Percentiles rank a stretch among this genome's conserved stretches.
Evolutionary conservation across 441 rosid genomes (phyloP).

Genomic region (Euphorbia schlechtendalii): DNA sequence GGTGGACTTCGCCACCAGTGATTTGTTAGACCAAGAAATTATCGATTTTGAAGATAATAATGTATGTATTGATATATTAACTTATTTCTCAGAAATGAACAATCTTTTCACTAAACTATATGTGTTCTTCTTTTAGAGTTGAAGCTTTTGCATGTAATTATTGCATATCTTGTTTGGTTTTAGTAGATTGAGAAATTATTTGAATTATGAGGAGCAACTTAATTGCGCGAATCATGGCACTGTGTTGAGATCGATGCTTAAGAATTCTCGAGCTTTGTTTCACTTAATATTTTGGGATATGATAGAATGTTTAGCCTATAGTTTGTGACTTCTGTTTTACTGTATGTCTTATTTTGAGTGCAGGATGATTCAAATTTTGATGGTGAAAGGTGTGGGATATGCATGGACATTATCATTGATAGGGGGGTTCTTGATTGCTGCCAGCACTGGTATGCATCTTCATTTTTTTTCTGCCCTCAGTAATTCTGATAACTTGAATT

Average conservation of each 20-base stretch:
- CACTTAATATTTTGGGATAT: background rate
- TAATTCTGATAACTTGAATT: background rate
- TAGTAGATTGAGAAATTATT: slow-evolving; percentile 1
- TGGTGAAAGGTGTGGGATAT: slow-evolving; percentile 93
- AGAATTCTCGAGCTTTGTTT: background rate
- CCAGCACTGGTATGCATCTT: slow-evolving; percentile 66
- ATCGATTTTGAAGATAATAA: slow-evolving; percentile 43
- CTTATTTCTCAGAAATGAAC: background rate
- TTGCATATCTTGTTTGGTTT: background rate
- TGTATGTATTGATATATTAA: slow-evolving; percentile 33
- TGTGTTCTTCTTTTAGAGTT: background rate
- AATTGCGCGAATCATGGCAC: background rate
- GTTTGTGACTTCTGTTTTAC: background rate
- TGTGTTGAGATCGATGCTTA: background rate
- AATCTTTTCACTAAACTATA: slow-evolving; percentile 1
- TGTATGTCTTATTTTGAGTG: background rate
- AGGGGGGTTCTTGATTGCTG: slow-evolving; percentile 97
- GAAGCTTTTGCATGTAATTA: background rate
- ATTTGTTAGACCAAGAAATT: slow-evolving; percentile 49
- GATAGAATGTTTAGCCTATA: background rate
- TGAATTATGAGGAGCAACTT: background rate
- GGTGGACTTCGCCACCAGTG: slow-evolving; percentile 48
- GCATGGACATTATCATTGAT: slow-evolving; percentile 86
- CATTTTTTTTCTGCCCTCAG: background rate
- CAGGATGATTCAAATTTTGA: slow-evolving; percentile 58